Percentiles rank a stretch among this genome's conserved stretches.
These are phyloP conservation scores for Aspergillus wentii DNA, from an alignment of 495 filamentous ascomycete genomes.

Conservation along the genomic window DNA sequence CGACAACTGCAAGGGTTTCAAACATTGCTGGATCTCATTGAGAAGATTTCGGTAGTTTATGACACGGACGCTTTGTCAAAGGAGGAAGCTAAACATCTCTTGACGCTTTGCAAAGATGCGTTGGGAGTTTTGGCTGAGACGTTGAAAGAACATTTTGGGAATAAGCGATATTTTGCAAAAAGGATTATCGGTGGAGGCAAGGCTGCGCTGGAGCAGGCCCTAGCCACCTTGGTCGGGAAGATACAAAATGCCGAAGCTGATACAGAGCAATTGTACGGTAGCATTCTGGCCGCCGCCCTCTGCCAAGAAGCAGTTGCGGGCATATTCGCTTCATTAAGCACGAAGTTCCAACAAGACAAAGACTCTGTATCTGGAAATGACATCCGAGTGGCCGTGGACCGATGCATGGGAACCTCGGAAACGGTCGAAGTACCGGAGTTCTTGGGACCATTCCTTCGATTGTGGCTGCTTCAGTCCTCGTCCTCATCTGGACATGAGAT, in stretches of 20 bases:
- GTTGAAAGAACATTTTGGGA: conserved; percentile 77
- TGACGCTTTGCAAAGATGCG: conserved; percentile 65
- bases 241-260: conserved; percentile 46
- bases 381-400: conserved; percentile 27
- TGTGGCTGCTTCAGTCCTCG: conserved; percentile 34
- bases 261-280: conserved; percentile 74
- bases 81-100: conserved; percentile 55
- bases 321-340: conserved; percentile 28
- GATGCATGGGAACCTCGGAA: conserved; percentile 32
- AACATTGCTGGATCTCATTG: conserved; percentile 60
- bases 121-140: conserved; percentile 70
- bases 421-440: conserved; percentile 38
- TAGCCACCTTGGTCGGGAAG: conserved; percentile 56
- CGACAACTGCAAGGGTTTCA: conserved; percentile 79
- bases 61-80: conserved; percentile 46
- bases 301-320: conserved; percentile 65
- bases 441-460: conserved; percentile 35
- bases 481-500: conserved; percentile 17
- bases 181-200: conserved; percentile 71
- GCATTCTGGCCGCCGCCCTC: conserved; percentile 75
- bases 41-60: conserved; percentile 67
- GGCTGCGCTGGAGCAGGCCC: conserved; percentile 65
- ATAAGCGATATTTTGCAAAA: conserved; percentile 77
- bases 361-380: conserved; percentile 10
- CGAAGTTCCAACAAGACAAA: conserved; percentile 18